phyloP scores from a whole-genome alignment of 352 stramenopile species.

The Phytophthora vignae region DNA sequence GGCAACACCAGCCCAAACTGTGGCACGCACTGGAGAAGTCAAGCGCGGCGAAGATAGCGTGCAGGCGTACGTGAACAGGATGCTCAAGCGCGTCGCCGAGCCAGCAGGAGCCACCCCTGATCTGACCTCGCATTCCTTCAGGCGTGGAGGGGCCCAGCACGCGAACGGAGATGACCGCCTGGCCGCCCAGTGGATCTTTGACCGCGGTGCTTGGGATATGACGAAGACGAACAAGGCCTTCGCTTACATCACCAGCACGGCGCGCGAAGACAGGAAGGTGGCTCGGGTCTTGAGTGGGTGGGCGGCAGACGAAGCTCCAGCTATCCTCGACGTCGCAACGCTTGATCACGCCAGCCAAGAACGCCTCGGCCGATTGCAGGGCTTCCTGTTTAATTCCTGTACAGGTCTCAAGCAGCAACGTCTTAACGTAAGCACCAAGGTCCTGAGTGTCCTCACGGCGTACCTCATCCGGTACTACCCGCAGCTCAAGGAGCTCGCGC shows the following conservation, averaged over 20 bases:
- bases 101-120: background rate
- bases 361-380: too few relatives aligned
- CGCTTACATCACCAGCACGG: too few relatives aligned
- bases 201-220: background rate
- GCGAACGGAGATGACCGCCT: background rate
- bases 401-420: too few relatives aligned
- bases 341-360: background rate
- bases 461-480: background rate
- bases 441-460: background rate
- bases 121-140: background rate
- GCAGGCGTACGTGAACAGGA: constrained; percentile 31
- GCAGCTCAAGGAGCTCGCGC: background rate
- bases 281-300: background rate
- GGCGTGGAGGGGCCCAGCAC: background rate
- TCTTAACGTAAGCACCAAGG: background rate
- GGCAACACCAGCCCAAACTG: too few relatives aligned
- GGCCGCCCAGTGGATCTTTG: background rate
- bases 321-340: background rate
- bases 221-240: background rate
- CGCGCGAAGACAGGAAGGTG: background rate
- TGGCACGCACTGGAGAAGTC: constrained; percentile 10
- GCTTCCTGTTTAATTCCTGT: too few relatives aligned
- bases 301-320: background rate
- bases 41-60: background rate
- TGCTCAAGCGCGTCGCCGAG: background rate